Conservation (phyloP, 192 early-diverging fungal species). For the Pilaira anomala region DNA sequence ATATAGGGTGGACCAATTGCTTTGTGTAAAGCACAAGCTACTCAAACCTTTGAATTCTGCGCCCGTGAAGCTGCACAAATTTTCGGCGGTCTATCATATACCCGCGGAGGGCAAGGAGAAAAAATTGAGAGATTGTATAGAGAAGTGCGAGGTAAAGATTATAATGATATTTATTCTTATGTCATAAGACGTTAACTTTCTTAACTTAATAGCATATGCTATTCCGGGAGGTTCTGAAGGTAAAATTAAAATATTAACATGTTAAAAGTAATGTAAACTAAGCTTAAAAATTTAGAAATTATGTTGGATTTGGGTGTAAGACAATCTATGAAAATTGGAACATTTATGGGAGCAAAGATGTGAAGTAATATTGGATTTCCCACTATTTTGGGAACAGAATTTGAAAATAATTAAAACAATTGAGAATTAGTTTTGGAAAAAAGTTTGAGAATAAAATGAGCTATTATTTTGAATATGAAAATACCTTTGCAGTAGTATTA, state of each 20-base stretch:
- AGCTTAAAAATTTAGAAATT: constrained; percentile 45
- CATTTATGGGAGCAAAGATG: constrained; percentile 61
- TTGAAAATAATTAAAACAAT: no score
- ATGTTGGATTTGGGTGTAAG: constrained; percentile 84
- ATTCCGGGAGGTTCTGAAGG: constrained; percentile 87
- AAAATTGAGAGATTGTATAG: constrained; percentile 81
- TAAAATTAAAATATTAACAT: constrained; percentile 76
- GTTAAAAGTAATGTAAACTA: constrained; percentile 3
- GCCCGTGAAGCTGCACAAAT: constrained; percentile 87
- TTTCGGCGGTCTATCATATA: constrained; percentile 80
- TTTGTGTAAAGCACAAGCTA: constrained; percentile 77
- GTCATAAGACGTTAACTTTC: no score
- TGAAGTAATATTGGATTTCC: constrained; percentile 35
- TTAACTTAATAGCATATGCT: constrained; percentile 51
- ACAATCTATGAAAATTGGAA: constrained; percentile 72
- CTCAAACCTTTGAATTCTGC: constrained; percentile 84
- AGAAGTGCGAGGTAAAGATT: constrained; percentile 61
- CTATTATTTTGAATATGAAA: no score
- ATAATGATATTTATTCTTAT: no score
- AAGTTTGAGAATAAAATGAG: no score
- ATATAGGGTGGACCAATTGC: constrained; percentile 75
- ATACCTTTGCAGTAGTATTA: no score
- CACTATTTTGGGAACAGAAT: no score
- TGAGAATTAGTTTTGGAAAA: no score
- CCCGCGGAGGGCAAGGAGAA: constrained; percentile 67